Conservation (phyloP, 1,284 basidiomycete species). For the Phylloboletellus chloephorus region DNA sequence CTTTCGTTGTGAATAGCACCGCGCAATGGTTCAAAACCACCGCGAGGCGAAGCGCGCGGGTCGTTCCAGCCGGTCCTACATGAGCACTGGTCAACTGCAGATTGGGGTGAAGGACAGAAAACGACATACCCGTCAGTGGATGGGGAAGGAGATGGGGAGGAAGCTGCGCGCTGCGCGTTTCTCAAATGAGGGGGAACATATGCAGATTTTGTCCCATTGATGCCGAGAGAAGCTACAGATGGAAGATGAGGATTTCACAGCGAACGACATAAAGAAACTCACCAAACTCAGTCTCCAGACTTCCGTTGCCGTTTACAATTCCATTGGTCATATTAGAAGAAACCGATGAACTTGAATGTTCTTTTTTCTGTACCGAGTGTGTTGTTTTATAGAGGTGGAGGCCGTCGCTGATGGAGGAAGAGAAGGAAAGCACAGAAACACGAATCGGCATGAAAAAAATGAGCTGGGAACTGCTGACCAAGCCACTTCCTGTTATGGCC, state of each 20-base stretch:
- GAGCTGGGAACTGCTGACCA: slow-evolving; percentile 27
- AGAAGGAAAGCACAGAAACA: slow-evolving; percentile 21
- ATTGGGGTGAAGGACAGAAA: slow-evolving; percentile 8
- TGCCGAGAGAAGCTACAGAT: slow-evolving; percentile 55
- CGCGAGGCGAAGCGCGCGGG: slow-evolving; percentile 57
- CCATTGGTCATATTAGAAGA: slow-evolving; percentile 79
- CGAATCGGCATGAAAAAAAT: slow-evolving; percentile 25
- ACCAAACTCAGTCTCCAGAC: slow-evolving; percentile 82
- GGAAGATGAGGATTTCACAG: slow-evolving; percentile 23
- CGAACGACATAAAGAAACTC: slow-evolving; percentile 29
- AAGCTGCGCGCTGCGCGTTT: slow-evolving; percentile 73
- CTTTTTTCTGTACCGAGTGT: slow-evolving; percentile 19
- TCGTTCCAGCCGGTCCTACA: slow-evolving; percentile 68
- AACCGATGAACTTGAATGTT: slow-evolving; percentile 28
- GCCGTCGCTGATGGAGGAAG: slow-evolving; percentile 23
- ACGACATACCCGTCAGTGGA: slow-evolving; percentile 46
- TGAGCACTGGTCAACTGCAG: slow-evolving; percentile 18
- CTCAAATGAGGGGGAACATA: slow-evolving; percentile 94
- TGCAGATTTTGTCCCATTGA: slow-evolving; percentile 70
- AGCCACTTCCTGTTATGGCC: background rate
- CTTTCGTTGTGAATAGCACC: slow-evolving; percentile 44
- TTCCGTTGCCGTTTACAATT: slow-evolving; percentile 72
- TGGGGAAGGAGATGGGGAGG: slow-evolving; percentile 41
- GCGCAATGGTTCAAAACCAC: slow-evolving; percentile 46
- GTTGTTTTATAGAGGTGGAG: slow-evolving; percentile 11